Evolutionary conservation across 768 basidiomycete genomes (phyloP).

Genomic region (Paxillus ammoniavirescens): DNA sequence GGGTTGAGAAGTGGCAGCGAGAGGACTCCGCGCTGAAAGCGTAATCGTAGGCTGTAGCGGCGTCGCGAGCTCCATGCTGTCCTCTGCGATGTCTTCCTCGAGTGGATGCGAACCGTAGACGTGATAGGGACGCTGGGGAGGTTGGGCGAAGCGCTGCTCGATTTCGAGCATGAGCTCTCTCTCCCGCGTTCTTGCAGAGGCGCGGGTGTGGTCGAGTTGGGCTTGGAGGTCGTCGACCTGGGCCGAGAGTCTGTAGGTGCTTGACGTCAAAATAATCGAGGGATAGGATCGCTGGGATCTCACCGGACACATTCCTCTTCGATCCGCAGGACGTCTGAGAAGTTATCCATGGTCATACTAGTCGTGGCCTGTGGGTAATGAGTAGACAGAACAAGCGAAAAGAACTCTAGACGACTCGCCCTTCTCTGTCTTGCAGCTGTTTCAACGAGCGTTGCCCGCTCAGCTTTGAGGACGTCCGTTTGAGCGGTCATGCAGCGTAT

Average conservation of each 20-base stretch:
- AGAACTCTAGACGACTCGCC: slow-evolving; percentile 10
- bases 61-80: slow-evolving; percentile 53
- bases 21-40: slow-evolving; percentile 1
- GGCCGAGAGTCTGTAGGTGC: slow-evolving; percentile 28
- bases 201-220: slow-evolving; percentile 27
- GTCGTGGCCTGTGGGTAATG: slow-evolving; percentile 12
- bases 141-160: slow-evolving; percentile 6
- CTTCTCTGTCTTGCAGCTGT: slow-evolving; percentile 20
- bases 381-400: background rate
- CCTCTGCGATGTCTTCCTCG: slow-evolving; percentile 36
- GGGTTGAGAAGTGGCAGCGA: background rate
- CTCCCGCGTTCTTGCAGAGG: slow-evolving; percentile 31
- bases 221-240: slow-evolving; percentile 27
- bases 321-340: slow-evolving; percentile 25
- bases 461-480: slow-evolving; percentile 37
- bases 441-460: slow-evolving; percentile 33
- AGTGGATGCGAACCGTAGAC: slow-evolving; percentile 21
- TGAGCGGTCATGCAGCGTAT: slow-evolving; percentile 34
- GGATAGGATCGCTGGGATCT: background rate
- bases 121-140: slow-evolving; percentile 6
- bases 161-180: slow-evolving; percentile 34
- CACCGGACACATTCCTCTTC: slow-evolving; percentile 39
- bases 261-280: background rate
- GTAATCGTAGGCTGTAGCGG: slow-evolving; percentile 42
- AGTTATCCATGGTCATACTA: slow-evolving; percentile 13